phyloP scores from a whole-genome alignment of 1,284 basidiomycete genomes.

The Cerrena zonata region DNA sequence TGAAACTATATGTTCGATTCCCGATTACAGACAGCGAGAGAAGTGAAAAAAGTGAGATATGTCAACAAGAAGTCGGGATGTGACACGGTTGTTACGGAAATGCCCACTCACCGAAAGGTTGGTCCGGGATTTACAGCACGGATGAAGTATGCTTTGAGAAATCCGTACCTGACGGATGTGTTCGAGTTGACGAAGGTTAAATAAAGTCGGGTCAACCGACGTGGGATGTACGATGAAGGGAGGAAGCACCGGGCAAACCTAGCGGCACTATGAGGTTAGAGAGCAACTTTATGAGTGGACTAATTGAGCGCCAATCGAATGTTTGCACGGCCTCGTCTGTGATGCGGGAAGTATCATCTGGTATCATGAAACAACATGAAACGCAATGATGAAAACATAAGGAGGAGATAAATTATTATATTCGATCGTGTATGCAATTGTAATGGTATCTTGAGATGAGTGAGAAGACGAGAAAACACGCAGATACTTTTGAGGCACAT shows the following conservation, averaged over 20 bases:
- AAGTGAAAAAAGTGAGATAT: no score
- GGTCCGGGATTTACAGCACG: not conserved
- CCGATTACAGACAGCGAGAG: not conserved
- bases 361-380: not conserved
- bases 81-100: not conserved
- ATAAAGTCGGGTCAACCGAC: slow-evolving; percentile 16
- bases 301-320: not conserved
- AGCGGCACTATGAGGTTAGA: not conserved
- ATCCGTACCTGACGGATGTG: slow-evolving; percentile 5
- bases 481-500: no score
- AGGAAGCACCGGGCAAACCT: slow-evolving; percentile 5
- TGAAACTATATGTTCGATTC: not conserved
- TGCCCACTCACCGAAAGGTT: not conserved
- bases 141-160: not conserved
- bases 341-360: not conserved
- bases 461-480: no score
- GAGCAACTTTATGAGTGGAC: slow-evolving; percentile 3
- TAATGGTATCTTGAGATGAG: no score
- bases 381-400: not conserved
- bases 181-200: slow-evolving; percentile 5
- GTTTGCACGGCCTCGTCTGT: not conserved
- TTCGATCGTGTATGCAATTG: no score
- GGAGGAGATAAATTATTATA: not conserved
- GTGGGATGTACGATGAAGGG: slow-evolving; percentile 3
- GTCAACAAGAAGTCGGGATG: no score